phyloP scores from a whole-genome alignment of 176 grass and related monocot genomes.

The Bonia amplexicaulis region DNA sequence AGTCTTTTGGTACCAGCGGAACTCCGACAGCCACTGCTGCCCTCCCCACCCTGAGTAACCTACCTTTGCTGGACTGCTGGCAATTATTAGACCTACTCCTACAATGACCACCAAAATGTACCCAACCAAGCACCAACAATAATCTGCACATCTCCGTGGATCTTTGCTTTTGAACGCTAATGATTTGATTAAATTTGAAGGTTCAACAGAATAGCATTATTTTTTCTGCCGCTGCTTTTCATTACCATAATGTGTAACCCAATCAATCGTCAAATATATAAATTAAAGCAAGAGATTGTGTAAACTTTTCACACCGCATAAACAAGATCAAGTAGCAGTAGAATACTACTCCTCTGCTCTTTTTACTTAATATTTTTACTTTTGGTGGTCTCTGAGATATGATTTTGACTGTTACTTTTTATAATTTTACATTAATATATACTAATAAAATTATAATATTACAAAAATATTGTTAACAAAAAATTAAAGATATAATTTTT shows the following conservation, averaged over 20 bases:
- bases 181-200: not conserved
- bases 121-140: not conserved
- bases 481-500: too few species aligned
- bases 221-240: too few species aligned
- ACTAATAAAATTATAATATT: too few species aligned
- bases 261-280: not conserved
- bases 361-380: too few species aligned
- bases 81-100: conserved; percentile 12
- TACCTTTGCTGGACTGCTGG: not conserved
- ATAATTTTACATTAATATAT: too few species aligned
- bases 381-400: too few species aligned
- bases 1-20: not conserved
- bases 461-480: too few species aligned
- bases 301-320: not conserved
- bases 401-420: too few species aligned
- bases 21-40: conserved; percentile 13
- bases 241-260: not conserved
- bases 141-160: not conserved
- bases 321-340: not conserved
- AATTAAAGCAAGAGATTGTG: not conserved
- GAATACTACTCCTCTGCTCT: not conserved
- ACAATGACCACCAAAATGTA: not conserved
- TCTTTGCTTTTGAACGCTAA: not conserved
- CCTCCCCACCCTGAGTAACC: not conserved
- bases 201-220: not conserved